Percentiles rank a stretch among this genome's conserved stretches.
phyloP scores from a whole-genome alignment of 371 early-diverging fungal genomes.

The Mortierella sp. region DNA sequence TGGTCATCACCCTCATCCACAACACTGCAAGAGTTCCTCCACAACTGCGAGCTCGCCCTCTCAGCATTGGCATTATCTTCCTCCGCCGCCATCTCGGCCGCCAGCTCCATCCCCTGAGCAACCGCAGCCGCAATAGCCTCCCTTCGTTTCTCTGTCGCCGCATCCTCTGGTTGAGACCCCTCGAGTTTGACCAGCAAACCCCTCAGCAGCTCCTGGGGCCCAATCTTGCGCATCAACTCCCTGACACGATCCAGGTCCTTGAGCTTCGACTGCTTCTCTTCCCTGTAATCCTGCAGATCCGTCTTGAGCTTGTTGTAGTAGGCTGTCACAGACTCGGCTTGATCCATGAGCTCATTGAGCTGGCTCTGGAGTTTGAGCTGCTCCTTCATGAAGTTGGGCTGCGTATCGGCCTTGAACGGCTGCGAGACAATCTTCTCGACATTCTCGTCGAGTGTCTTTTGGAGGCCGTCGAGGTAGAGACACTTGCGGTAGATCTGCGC shows the following conservation, averaged over 20 bases:
- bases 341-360: slow-evolving; percentile 43
- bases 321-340: slow-evolving; percentile 49
- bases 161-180: slow-evolving; percentile 49
- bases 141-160: slow-evolving; percentile 26
- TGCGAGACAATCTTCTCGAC: slow-evolving; percentile 55
- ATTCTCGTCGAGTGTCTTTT: slow-evolving; percentile 42
- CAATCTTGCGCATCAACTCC: slow-evolving; percentile 59
- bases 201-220: slow-evolving; percentile 67
- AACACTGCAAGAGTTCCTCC: slow-evolving; percentile 55
- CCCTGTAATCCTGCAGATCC: slow-evolving; percentile 55
- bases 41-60: slow-evolving; percentile 39
- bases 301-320: slow-evolving; percentile 30
- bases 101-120: slow-evolving; percentile 62
- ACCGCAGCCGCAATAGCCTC: slow-evolving; percentile 50
- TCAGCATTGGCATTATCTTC: slow-evolving; percentile 22
- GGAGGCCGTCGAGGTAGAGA: slow-evolving; percentile 61
- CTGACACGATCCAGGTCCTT: slow-evolving; percentile 58
- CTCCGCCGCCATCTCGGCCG: slow-evolving; percentile 58
- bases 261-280: slow-evolving; percentile 46
- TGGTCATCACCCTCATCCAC: slow-evolving; percentile 53
- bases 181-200: slow-evolving; percentile 70
- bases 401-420: slow-evolving; percentile 46
- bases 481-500: slow-evolving; percentile 67
- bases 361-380: slow-evolving; percentile 45
- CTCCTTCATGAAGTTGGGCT: slow-evolving; percentile 48